Evolutionary conservation across 2,329 filamentous ascomycete species (phyloP).

Genomic region (Penicillium psychrosexuale): DNA sequence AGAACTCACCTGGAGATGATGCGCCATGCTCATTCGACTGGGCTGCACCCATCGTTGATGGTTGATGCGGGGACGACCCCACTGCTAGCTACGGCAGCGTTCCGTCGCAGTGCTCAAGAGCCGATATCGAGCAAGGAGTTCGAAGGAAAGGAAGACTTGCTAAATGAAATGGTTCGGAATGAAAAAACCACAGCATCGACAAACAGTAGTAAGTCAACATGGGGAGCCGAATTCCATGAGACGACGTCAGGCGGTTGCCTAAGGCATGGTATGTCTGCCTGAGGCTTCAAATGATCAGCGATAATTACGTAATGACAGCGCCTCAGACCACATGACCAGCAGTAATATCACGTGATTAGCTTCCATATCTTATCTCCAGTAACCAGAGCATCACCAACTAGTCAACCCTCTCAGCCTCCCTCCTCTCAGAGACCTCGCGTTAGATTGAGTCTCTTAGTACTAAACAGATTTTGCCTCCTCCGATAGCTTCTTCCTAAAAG

Average conservation of each 20-base stretch:
- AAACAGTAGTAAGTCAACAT: neutral
- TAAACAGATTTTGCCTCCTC: neutral
- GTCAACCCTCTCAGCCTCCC: too few relatives aligned
- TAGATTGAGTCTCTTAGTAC: neutral
- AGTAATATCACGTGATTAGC: neutral
- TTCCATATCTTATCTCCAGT: neutral
- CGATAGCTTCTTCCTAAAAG: neutral
- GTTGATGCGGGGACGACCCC: constrained; percentile 15
- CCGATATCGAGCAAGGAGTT: neutral
- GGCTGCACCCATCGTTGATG: constrained; percentile 36
- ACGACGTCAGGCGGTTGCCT: constrained; percentile 19
- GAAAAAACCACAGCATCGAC: neutral
- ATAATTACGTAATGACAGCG: neutral
- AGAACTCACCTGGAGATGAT: constrained; percentile 38
- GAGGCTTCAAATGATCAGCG: neutral
- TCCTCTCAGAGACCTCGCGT: neutral
- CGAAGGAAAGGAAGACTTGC: neutral
- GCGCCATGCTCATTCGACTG: constrained; percentile 35
- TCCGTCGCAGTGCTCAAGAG: neutral
- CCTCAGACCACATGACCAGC: neutral
- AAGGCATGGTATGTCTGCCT: neutral
- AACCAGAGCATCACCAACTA: neutral
- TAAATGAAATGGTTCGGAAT: neutral
- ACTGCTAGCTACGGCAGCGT: neutral
- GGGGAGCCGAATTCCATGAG: constrained; percentile 8